Conservation (phyloP, 768 basidiomycete species). For the Podaxis sp. region DNA sequence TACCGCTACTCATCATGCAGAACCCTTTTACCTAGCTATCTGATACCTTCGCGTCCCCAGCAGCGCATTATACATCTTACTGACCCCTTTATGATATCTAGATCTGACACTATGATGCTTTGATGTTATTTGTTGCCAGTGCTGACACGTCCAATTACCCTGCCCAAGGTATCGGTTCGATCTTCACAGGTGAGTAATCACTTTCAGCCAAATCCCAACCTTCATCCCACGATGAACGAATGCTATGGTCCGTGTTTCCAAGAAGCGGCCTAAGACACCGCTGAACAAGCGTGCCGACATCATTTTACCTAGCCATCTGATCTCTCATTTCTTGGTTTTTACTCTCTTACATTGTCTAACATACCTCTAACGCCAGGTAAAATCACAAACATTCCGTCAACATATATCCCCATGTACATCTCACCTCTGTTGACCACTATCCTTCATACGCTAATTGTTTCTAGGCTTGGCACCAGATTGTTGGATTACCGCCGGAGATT, state of each 20-base stretch:
- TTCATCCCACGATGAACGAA: slow-evolving; percentile 13
- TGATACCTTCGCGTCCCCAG: slow-evolving; percentile 35
- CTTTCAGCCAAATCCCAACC: slow-evolving; percentile 8
- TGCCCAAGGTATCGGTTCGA: background rate
- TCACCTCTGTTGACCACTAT: background rate
- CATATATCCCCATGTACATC: background rate
- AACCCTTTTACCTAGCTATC: slow-evolving; percentile 66
- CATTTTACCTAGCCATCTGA: slow-evolving; percentile 71
- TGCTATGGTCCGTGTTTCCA: slow-evolving; percentile 94
- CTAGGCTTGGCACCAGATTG: background rate
- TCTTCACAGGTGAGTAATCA: background rate
- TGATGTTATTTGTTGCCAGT: background rate
- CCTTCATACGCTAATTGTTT: background rate
- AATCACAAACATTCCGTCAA: background rate
- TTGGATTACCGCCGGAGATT: background rate
- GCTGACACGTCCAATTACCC: background rate
- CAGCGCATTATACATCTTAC: slow-evolving; percentile 7
- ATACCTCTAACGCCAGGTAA: background rate
- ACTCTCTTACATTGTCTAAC: background rate
- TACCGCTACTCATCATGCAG: slow-evolving; percentile 78
- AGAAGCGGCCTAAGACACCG: slow-evolving; percentile 84
- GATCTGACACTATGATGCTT: background rate
- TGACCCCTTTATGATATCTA: background rate
- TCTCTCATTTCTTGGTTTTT: background rate
- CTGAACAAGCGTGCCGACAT: slow-evolving; percentile 69